Base-by-base conservation (phyloP, 1,284 basidiomycete genomes). In the Flammula alnicola region DNA sequence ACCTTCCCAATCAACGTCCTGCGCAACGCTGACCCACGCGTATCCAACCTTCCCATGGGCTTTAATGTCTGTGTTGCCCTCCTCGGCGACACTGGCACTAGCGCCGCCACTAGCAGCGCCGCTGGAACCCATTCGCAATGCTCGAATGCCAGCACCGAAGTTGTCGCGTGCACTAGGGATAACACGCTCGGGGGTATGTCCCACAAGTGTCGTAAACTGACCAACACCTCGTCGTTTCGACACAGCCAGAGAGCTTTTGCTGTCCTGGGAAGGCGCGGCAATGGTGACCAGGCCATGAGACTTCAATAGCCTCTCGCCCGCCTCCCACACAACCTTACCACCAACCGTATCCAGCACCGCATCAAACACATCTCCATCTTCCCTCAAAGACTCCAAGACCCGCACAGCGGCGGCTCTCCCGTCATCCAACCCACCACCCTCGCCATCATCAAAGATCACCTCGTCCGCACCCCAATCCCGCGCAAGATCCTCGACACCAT, bases 331-430 rank as follows among this genome's bases (percentile, higher is more conserved):
- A 20, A 78, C 80, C 54, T 79, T 77, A 10, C 92, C 91, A 7
- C 93, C 93, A 16, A 90, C 71, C 1, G 88, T 89, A 65, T 95
- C 93, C 47, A 95, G 67, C 3, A 95, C 79, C 22, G 84, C 84
- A 64, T 94, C 89, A 63, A 92, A 89, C 44, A 77, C 72, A 51
- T 83, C 79, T 7, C 76, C 78, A 49, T 83, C 78, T 44, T 73
- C 76, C 23, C 71, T 71, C 29, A 88, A 65, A 32, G 75, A 68
- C 33, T 79, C 76, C 19, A 88, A 67, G n/a, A 83, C 75, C 31
- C 76, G 71, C 6, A 80, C 70, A 22, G 80, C 73, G 12, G 81
- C 79, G 1, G 76, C 79, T 7, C 68, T 55, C 9, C 68, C 69
- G 38, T 69, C 66, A 44, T 68, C 73, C 30, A 56, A 54, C 26